Conservation (phyloP, 164 flowering plant species). For the Chloranthus sessilifolius region DNA sequence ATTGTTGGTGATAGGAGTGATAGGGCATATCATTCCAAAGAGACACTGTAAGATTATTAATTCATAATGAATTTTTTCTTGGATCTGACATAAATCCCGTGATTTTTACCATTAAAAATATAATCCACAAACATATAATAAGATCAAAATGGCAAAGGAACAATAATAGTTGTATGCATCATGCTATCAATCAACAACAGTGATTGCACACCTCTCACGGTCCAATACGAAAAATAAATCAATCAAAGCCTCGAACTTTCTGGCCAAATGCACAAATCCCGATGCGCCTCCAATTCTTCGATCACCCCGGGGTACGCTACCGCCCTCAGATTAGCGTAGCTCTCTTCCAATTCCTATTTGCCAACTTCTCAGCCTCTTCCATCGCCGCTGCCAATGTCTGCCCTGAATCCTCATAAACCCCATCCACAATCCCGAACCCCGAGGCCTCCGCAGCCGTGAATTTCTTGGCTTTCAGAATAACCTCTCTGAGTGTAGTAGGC, state of each 20-base stretch:
- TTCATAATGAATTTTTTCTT: no score
- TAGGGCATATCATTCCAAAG: no score
- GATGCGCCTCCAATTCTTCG: conserved; percentile 9
- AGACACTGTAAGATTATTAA: no score
- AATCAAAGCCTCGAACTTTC: conserved; percentile 1
- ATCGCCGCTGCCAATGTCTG: conserved; percentile 6
- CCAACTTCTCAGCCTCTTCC: conserved; percentile 8
- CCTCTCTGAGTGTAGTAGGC: conserved; percentile 6
- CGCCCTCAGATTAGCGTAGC: conserved; percentile 10
- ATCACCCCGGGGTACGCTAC: background rate
- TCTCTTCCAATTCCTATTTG: conserved; percentile 6
- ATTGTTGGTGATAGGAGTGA: no score
- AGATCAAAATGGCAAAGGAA: no score
- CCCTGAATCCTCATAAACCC: conserved; percentile 7
- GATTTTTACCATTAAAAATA: no score
- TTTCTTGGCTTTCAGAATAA: conserved; percentile 11
- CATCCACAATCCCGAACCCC: conserved; percentile 6
- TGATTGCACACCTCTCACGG: no score
- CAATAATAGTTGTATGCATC: no score
- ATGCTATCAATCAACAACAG: no score
- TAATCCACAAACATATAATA: no score
- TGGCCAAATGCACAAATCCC: conserved; percentile 5
- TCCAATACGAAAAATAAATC: no score
- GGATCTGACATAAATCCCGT: no score
- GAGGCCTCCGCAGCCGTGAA: conserved; percentile 7